phyloP scores from a whole-genome alignment of 2,329 filamentous ascomycete genomes.

The Phyllosticta citribraziliensis region DNA sequence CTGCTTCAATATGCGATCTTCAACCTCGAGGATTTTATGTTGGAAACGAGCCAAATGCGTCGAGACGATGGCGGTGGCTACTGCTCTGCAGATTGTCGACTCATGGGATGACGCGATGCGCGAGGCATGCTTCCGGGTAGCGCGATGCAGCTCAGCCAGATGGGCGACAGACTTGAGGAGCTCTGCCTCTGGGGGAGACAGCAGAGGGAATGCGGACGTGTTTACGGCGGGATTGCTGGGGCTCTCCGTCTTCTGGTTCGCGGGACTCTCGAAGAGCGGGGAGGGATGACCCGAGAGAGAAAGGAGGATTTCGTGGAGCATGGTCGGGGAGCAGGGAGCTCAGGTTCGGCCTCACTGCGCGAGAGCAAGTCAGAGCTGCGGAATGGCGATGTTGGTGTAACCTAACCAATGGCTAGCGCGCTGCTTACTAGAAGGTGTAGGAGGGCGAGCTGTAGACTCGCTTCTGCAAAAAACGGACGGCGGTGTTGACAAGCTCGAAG shows the following conservation, averaged over 20 bases:
- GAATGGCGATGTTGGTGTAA: constrained; percentile 1
- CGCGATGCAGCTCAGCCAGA: constrained; percentile 68
- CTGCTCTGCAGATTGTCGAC: constrained; percentile 78
- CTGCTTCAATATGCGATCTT: constrained; percentile 63
- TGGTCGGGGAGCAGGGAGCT: constrained; percentile 30
- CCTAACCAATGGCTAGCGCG: constrained; percentile 12
- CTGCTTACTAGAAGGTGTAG: constrained; percentile 10
- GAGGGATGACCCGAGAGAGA: constrained; percentile 91
- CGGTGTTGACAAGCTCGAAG: constrained; percentile 26
- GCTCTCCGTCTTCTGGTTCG: constrained; percentile 25
- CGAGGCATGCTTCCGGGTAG: constrained; percentile 57
- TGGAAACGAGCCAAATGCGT: constrained; percentile 74
- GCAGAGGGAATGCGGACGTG: constrained; percentile 36
- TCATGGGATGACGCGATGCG: constrained; percentile 60
- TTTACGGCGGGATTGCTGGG: constrained; percentile 12
- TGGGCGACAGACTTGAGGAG: constrained; percentile 68
- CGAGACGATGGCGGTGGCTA: constrained; percentile 66
- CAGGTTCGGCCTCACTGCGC: constrained; percentile 11
- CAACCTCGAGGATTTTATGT: constrained; percentile 73
- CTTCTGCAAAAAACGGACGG: constrained; percentile 21
- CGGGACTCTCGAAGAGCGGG: constrained; percentile 56
- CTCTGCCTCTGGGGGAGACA: constrained; percentile 72
- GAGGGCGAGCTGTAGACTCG: constrained; percentile 11
- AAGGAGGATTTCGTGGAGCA: constrained; percentile 98
- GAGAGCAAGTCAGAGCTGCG: not conserved